phyloP scores from a whole-genome alignment of 1,139 yeast species.

The Debaryomyces sp. region DNA sequence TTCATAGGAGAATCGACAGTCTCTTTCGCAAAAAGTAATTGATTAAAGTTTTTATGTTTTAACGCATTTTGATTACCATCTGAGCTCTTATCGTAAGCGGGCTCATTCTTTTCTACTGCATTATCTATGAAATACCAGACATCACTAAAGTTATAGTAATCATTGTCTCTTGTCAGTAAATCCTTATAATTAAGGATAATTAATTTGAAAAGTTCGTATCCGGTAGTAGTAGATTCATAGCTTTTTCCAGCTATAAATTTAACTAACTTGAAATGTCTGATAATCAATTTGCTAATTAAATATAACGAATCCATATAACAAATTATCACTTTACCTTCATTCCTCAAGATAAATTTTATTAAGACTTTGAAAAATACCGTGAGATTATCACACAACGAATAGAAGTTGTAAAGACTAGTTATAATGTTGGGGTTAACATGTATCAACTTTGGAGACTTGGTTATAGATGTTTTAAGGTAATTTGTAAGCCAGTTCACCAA shows the following conservation, averaged over 20 bases:
- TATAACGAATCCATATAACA: conserved; percentile 45
- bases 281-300: conserved; percentile 34
- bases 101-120: conserved; percentile 27
- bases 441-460: conserved; percentile 37
- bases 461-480: conserved; percentile 35
- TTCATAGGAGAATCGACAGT: conserved; percentile 41
- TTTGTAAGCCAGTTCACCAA: conserved; percentile 47
- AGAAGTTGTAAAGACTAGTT: conserved; percentile 35
- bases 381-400: conserved; percentile 35
- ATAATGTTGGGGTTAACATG: conserved; percentile 40
- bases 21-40: conserved; percentile 23
- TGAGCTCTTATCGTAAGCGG: not conserved
- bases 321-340: conserved; percentile 46
- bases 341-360: conserved; percentile 38
- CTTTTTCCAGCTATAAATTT: conserved; percentile 34
- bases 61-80: not conserved
- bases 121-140: conserved; percentile 43
- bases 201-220: conserved; percentile 39
- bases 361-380: conserved; percentile 46
- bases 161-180: conserved; percentile 34
- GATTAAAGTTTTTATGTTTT: conserved; percentile 4
- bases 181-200: conserved; percentile 40
- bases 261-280: conserved; percentile 41
- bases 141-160: conserved; percentile 32
- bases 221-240: conserved; percentile 30